phyloP scores from a whole-genome alignment of 2,329 filamentous ascomycete species.

The Penicillium decumbens region DNA sequence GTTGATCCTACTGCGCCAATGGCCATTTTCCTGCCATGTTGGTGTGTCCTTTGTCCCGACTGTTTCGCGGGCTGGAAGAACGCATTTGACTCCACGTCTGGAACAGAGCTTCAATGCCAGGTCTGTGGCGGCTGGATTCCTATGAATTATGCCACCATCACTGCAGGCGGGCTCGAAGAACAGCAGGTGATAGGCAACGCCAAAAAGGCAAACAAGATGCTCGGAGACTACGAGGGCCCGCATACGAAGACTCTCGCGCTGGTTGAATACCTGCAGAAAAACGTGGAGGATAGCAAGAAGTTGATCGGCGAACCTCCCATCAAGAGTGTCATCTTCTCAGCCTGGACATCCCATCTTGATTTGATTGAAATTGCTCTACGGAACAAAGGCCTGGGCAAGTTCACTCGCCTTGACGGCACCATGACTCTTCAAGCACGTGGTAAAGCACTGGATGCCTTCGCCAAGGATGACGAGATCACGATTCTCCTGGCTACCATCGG shows the following conservation, averaged over 20 bases:
- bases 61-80: constrained; percentile 63
- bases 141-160: constrained; percentile 64
- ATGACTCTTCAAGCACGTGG: constrained; percentile 74
- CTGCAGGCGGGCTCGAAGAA: constrained; percentile 51
- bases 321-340: constrained; percentile 91
- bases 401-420: constrained; percentile 80
- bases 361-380: constrained; percentile 79
- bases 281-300: constrained; percentile 53
- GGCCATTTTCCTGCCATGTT: constrained; percentile 77
- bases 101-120: constrained; percentile 57
- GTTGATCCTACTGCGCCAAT: constrained; percentile 51
- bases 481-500: constrained; percentile 90
- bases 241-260: constrained; percentile 89
- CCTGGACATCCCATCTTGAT: constrained; percentile 93
- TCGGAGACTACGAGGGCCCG: constrained; percentile 71
- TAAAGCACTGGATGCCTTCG: constrained; percentile 71
- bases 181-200: constrained; percentile 49
- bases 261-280: constrained; percentile 65
- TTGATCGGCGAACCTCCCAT: constrained; percentile 64
- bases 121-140: constrained; percentile 63
- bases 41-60: constrained; percentile 72
- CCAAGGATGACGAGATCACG: constrained; percentile 63
- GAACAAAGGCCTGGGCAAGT: constrained; percentile 50
- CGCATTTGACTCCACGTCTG: constrained; percentile 45
- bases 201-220: constrained; percentile 54